Evolutionary conservation across 208 protist genomes (phyloP), one percentile per base, ranked within the genome.

Genomic region (Leishmania braziliensis): DNA sequence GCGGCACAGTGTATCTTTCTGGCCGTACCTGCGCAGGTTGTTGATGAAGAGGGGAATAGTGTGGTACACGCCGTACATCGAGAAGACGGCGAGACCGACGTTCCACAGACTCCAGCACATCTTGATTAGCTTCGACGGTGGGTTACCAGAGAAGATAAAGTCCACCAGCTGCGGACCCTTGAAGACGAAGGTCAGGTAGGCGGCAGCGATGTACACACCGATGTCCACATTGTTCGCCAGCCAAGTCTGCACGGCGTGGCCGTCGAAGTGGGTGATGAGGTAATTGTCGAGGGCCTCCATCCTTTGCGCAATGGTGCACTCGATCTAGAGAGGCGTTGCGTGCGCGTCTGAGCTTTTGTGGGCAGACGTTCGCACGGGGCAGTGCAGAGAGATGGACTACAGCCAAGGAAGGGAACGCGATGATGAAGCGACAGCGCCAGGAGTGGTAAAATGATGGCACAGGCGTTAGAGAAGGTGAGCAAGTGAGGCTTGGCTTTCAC

Each of bases 101-200:
- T 98, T 98, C 95, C 95, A 98, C 60, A 93, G 18, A 69, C 88
- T 90, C 86, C 86, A 89, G 48, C 74, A 60, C 77, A 78, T 84
- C 80, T 86, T 86, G 63, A 90, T 88, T 62, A 92, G 81, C 29
- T 70, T 53, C 16, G 86, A 58, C 20, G 87, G 83, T 46, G 91
- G 88, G 46, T 92, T 90, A 39, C 87, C 77, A n/a, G 51, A 69
- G 39, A 84, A 74, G 36, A 86, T 69, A 51, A 90, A 60, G 53
- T 90, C 78, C 5, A 90, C 74, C 26, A 85, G 54, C 46, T 54
- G 53, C 23, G 86, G 84, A 4, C 86, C 80, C 58, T 63, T 78
- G 48, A 90, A 90, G 70, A 90, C 86, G 63, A 90, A 87, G 58
- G 83, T 77, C 14, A 94, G 80, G 83, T 95, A 95, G 14, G 84